Percentiles rank a stretch among this genome's conserved stretches.
These are phyloP conservation scores for Beauveria australis DNA, from an alignment of 2,329 filamentous ascomycete genomes.

Conservation along the genomic window DNA sequence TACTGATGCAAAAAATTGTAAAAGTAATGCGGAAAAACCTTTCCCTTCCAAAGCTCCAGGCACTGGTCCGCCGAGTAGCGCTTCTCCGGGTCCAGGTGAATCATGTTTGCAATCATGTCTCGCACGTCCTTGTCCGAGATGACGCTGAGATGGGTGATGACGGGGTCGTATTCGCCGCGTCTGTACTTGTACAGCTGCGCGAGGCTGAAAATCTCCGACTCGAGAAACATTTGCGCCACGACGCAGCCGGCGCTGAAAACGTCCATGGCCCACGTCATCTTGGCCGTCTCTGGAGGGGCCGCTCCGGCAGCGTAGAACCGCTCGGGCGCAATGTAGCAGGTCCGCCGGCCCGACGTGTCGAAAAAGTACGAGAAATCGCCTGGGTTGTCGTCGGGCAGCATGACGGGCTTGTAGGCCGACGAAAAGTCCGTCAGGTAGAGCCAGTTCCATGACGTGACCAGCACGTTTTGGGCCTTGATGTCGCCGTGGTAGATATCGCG, in stretches of 20 bases:
- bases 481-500: constrained; percentile 91
- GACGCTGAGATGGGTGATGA: constrained; percentile 69
- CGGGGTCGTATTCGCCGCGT: constrained; percentile 84
- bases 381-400: constrained; percentile 91
- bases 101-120: constrained; percentile 91
- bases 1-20: constrained; percentile 97
- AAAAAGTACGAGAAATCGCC: constrained; percentile 98
- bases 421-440: constrained; percentile 97
- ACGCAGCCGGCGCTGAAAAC: constrained; percentile 96
- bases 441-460: constrained; percentile 99
- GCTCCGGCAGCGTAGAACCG: constrained; percentile 70
- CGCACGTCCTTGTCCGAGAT: constrained; percentile 83
- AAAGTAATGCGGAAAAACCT: constrained; percentile 93
- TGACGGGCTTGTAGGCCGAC: constrained; percentile 87
- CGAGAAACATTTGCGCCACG: constrained; percentile 91
- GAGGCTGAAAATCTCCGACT: constrained; percentile 93
- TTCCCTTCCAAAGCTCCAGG: constrained; percentile 81
- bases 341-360: constrained; percentile 81
- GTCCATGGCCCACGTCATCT: constrained; percentile 89
- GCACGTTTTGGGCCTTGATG: constrained; percentile 94
- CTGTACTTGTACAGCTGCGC: constrained; percentile 94
- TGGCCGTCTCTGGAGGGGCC: constrained; percentile 49
- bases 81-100: constrained; percentile 84
- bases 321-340: constrained; percentile 92
- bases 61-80: constrained; percentile 93